A percentile compares a stretch with the other conserved stretches of the same genome.
These are phyloP conservation scores for Sinapis alba DNA, from an alignment of 441 rosid genomes.

Conservation along the genomic window DNA sequence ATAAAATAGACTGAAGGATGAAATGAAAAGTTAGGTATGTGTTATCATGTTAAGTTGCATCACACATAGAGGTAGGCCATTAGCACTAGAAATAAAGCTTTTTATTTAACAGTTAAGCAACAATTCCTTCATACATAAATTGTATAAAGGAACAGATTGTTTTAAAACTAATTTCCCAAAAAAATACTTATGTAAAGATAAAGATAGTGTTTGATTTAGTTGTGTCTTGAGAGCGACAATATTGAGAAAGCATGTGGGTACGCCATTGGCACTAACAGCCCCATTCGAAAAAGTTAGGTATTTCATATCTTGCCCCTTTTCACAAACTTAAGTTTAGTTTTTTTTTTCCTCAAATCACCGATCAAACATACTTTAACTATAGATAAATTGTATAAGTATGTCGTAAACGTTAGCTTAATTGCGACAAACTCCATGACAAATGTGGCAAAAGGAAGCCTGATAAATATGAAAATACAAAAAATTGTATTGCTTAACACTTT, in stretches of 20 bases:
- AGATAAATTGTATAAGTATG: not conserved
- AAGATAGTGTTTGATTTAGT: conserved; percentile 36
- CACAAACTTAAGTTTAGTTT: not conserved
- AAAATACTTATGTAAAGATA: not conserved
- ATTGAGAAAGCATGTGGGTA: conserved; percentile 38
- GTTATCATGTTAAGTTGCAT: conserved; percentile 33
- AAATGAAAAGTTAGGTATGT: conserved; percentile 30
- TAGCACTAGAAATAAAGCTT: conserved; percentile 7
- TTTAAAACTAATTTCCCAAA: not conserved
- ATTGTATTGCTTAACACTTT: conserved; percentile 12
- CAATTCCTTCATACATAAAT: not conserved
- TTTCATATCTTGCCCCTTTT: conserved; percentile 16
- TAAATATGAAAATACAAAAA: conserved; percentile 1
- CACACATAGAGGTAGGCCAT: conserved; percentile 27
- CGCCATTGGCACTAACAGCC: conserved; percentile 30
- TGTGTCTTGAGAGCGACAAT: conserved; percentile 38
- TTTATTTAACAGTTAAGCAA: conserved; percentile 14
- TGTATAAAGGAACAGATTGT: conserved; percentile 1
- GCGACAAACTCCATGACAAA: not conserved
- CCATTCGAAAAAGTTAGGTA: conserved; percentile 26
- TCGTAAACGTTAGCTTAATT: not conserved
- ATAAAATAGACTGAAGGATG: not conserved
- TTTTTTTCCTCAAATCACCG: conserved; percentile 8
- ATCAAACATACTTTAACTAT: not conserved
- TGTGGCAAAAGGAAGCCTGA: conserved; percentile 13